Base-by-base conservation (phyloP, 2,329 filamentous ascomycete genomes). In the Aureobasidium subglaciale region DNA sequence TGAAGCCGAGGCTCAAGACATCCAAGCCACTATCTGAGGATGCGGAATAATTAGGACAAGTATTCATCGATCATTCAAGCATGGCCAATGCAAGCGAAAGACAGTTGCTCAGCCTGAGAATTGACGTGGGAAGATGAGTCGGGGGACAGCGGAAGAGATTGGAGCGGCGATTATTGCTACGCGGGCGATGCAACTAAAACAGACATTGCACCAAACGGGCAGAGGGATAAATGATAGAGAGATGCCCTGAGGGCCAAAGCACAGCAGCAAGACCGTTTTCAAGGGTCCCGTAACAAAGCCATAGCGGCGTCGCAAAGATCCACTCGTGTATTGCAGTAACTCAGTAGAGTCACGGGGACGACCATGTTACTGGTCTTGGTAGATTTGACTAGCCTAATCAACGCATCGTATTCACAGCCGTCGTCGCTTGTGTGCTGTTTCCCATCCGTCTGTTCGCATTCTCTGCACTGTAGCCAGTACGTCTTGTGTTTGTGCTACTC, bases 381-480 rank as follows among this genome's bases (percentile, higher is more conserved):
- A 52, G 35, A 52, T 52, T 52, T 52, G 34, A 52, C 35, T 52
- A 52, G 48, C 24, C 46, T 5, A 22, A 50, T 50, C 46, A 50
- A 50, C 46, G 34, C 46, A 50, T 52, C 48, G 48, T 52, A 52
- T 52, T 41, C 35, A 32, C 32, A 11, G 46, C 46, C 46, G n/a
- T 38, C 30, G 16, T 37, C 22, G n/a, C 9, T 38, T 50, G n/a
- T 22, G 22, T 50, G 34, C 46, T 37, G 34, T 27, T 37, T 52
- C n/a, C n/a, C n/a, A n/a, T 24, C 2, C 34, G 3, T 29, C 5
- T 24, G 18, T 52, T 52, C 25, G n/a, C 8, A 30, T 32, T 25
- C 16, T 52, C 24, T 27, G 18, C 8, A 40, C 5, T 16, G 1
- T 10, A 22, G 40, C 10, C 24, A 49, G 34, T 34, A 50, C 34